These are phyloP conservation scores for Phialocephala subalpina DNA, from an alignment of 2,329 filamentous ascomycete species.

Conservation along the genomic window DNA sequence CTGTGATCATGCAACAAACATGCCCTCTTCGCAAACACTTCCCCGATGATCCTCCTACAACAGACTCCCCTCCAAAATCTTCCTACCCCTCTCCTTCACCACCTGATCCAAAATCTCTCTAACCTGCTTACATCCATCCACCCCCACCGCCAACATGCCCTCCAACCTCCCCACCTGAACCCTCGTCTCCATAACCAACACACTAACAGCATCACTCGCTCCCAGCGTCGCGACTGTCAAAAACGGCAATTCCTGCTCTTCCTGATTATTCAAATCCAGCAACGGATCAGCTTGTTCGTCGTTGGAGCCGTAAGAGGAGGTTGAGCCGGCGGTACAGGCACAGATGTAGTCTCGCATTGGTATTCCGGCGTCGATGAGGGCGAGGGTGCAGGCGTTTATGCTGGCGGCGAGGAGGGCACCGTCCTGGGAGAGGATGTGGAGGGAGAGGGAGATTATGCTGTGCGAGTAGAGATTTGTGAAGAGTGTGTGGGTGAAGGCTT, in stretches of 20 bases:
- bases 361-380: constrained; percentile 92
- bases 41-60: constrained; percentile 42
- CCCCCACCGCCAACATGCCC: constrained; percentile 89
- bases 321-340: constrained; percentile 87
- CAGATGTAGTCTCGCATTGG: constrained; percentile 94
- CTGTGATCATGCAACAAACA: too few relatives aligned
- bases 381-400: constrained; percentile 89
- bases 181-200: constrained; percentile 85
- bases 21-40: too few relatives aligned
- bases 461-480: constrained; percentile 91
- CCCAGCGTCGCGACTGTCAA: constrained; percentile 86
- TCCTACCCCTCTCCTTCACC: constrained; percentile 74
- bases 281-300: constrained; percentile 79
- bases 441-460: constrained; percentile 80
- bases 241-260: constrained; percentile 89
- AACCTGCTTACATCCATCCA: constrained; percentile 91
- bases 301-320: constrained; percentile 68
- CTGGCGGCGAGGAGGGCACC: constrained; percentile 89
- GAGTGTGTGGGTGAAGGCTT: constrained; percentile 78
- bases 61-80: constrained; percentile 66
- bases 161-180: constrained; percentile 85
- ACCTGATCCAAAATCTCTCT: constrained; percentile 82
- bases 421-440: constrained; percentile 90
- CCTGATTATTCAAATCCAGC: constrained; percentile 79
- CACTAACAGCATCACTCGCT: constrained; percentile 75